phyloP scores from a whole-genome alignment of 106 monocot genomes.

The Dendrobium chrysotoxum region DNA sequence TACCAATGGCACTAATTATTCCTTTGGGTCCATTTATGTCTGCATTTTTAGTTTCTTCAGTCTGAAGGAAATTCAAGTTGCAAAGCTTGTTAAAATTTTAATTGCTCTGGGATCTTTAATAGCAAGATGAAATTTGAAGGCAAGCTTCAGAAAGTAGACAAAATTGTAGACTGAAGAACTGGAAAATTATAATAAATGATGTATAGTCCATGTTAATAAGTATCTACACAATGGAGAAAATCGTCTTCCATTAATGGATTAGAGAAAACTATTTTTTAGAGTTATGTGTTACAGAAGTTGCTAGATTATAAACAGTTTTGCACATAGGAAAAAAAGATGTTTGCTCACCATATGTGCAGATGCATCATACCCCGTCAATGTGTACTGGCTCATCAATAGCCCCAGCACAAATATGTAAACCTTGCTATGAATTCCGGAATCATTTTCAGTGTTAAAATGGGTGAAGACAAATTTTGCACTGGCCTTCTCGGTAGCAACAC shows the following conservation, averaged over 20 bases:
- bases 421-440: constrained; percentile 17
- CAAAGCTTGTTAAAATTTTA: neutral
- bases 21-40: constrained; percentile 80
- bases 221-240: neutral
- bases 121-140: neutral
- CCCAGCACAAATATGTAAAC: constrained; percentile 31
- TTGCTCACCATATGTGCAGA: constrained; percentile 70
- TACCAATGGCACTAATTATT: constrained; percentile 70
- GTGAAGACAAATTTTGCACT: constrained; percentile 82
- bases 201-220: neutral
- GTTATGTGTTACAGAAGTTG: neutral
- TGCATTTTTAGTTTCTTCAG: constrained; percentile 84
- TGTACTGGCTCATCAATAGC: constrained; percentile 48
- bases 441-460: constrained; percentile 81
- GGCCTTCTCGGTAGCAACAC: constrained; percentile 63
- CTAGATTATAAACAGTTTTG: neutral
- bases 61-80: constrained; percentile 25
- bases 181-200: neutral
- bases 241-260: neutral
- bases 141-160: neutral
- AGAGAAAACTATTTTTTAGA: neutral
- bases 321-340: neutral
- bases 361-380: constrained; percentile 18
- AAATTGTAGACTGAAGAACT: neutral
- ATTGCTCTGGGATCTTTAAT: too few relatives aligned